Conservation (phyloP, 768 basidiomycete species). For the Xerocomellus dryophilus region DNA sequence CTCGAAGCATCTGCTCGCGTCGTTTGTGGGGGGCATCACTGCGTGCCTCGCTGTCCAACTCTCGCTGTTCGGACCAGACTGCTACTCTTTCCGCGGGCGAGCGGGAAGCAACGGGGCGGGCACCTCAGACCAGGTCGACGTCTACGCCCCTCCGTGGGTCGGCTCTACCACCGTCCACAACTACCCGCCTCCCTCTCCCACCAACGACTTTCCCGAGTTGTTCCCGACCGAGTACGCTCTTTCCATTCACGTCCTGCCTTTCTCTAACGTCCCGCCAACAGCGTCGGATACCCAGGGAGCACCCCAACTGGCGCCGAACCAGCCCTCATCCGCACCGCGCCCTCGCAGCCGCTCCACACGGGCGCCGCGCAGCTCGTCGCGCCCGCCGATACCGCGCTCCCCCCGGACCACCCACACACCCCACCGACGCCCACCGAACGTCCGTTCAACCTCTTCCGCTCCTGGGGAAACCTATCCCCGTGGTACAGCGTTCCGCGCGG, state of each 20-base stretch:
- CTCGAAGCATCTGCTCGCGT: no score
- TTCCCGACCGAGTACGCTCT: conserved; percentile 58
- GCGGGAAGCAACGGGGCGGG: no score
- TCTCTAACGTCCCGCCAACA: neutral
- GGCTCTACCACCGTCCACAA: no score
- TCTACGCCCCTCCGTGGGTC: no score
- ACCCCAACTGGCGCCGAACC: conserved; percentile 82
- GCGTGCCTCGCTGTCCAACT: no score
- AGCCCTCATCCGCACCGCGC: conserved; percentile 68
- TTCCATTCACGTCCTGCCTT: no score
- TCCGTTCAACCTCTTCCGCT: conserved; percentile 64
- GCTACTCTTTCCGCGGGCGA: no score
- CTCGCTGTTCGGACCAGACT: no score
- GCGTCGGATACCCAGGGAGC: conserved; percentile 70
- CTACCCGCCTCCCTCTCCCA: no score
- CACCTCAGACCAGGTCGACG: no score
- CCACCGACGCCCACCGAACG: conserved; percentile 19
- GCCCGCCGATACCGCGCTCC: conserved; percentile 37
- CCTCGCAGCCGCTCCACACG: conserved; percentile 74
- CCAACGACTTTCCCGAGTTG: conserved; percentile 33
- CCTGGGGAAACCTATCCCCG: conserved; percentile 83
- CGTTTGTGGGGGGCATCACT: no score
- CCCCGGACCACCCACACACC: conserved; percentile 7
- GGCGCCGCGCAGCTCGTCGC: conserved; percentile 62
- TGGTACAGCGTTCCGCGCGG: conserved; percentile 74